Evolutionary conservation across 2,329 filamentous ascomycete genomes (phyloP), one percentile per base, ranked within the genome.

Genomic region (Parastagonospora avenae): DNA sequence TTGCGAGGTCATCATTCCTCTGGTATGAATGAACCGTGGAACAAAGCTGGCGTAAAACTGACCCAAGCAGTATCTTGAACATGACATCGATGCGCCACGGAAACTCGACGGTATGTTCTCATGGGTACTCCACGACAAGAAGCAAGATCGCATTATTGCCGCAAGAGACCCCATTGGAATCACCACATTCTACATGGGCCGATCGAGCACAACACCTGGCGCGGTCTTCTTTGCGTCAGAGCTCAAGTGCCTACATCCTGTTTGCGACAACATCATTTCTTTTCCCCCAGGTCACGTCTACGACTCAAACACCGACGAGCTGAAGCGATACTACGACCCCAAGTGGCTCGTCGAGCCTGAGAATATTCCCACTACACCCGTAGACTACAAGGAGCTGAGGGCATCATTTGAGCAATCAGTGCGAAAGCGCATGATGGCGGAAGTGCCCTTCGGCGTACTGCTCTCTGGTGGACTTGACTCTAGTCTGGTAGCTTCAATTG

Each of bases 51-150:
- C 6, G 32, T 14, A n/a, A 9, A 45, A 52, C 67, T 73, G 48
- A 71, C 50, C 14, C 7, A 19, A 11, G 42, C 55, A 96, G 90
- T 99, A 99, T 75, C 84, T 92, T 79, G 87, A 97, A 77, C 85
- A 95, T 83, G 94, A 87, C 69, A 82, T 95, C 64, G 92, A 97
- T 70, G 91, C 93, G 51, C 92, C 94, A 56, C 94, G 93, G 77
- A 82, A 91, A 77, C 86, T 99, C 63, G 94, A 99, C 75, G 94
- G 94, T 80, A 99, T 99, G 94, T 99, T 99, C 84, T 97, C 93
- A 12, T 99, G 95, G 80, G 92, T 99, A 49, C 85, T 99, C 46
- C 96, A 96, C 78, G 94, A 99, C 81, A 96, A 96, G 84, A 88
- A 85, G 63, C 86, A 92, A 76, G 90, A 99, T 81, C 89, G 94